Base-by-base conservation (phyloP, 139 green algal species). In the Chlamydomonas incerta region DNA sequence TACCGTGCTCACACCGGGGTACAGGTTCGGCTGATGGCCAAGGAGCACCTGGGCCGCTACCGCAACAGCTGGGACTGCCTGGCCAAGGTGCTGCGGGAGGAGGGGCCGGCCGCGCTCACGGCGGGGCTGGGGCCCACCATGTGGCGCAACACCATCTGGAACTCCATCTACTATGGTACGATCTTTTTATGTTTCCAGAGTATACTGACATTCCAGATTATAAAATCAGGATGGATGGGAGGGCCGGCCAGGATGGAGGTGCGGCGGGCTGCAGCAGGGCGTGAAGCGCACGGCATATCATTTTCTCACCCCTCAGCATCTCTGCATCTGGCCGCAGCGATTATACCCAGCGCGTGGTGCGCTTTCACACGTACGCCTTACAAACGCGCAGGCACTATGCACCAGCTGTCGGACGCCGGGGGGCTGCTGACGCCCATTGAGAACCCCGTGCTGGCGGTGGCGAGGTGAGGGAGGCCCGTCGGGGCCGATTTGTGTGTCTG, bases 21-120 rank as follows among this genome's bases (percentile, higher is more conserved):
- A 35, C 81, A 94, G 88, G 91, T 94, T 26, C 89, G 91, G 6
- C 46, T 94, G 33, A 94, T 94, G 91, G 91, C 89, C 26, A 91
- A 91, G 82, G 91, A 92, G 85, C 91, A 94, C 73, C 89, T 94
- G 47, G 91, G 91, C 5, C 76, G 87, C 28, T 94, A 94, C 82
- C 55, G 52, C 20, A 92, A 94, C 85, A 92, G 81, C 33, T 33
- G 77, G 65, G 85, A 94, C 83, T 94, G 89, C 91, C 57, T 92
- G 31, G 10, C 9, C 0, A 69, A 92, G 80, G 86, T 92, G 24
- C 74, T 94, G 33, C 34, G 33, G 20, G 50, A 74, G 20, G 91
- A 94, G 67, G 91, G 91, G 0, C 20, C 88, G 23, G 8, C 31
- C 28, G 91, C 91, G 2, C 73, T 94, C 20, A 41, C 72, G 82